phyloP scores from a whole-genome alignment of 2,329 filamentous ascomycete species.

The Ceratocystis ficicola region DNA sequence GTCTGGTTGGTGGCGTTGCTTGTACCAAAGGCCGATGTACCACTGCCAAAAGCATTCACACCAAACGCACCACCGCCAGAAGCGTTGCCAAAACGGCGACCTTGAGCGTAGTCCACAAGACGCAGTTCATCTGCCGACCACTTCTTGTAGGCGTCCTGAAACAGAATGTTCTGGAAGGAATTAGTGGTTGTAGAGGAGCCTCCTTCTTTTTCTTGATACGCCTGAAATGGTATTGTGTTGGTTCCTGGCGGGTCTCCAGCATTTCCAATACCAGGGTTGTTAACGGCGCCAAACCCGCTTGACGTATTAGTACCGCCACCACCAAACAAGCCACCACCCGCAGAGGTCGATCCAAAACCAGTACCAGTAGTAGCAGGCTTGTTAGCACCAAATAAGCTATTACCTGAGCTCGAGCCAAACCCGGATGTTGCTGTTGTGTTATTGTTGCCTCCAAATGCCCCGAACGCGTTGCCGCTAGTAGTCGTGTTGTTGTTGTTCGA shows the following conservation, averaged over 20 bases:
- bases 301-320: constrained; percentile 32
- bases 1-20: constrained; percentile 29
- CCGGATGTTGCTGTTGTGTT: constrained; percentile 22
- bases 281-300: constrained; percentile 34
- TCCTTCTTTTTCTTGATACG: constrained; percentile 61
- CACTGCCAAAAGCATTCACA: constrained; percentile 40
- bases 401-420: constrained; percentile 25
- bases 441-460: constrained; percentile 32
- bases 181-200: constrained; percentile 40
- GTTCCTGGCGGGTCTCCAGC: constrained; percentile 56
- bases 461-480: constrained; percentile 24
- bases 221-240: constrained; percentile 53
- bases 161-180: constrained; percentile 67
- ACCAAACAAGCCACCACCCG: constrained; percentile 37
- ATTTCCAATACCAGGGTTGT: constrained; percentile 40
- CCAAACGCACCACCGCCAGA: constrained; percentile 81
- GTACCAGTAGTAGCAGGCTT: constrained; percentile 31
- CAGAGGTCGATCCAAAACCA: constrained; percentile 37
- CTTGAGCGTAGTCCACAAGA: constrained; percentile 77
- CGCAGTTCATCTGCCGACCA: constrained; percentile 81
- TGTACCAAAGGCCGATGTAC: constrained; percentile 23
- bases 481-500: constrained; percentile 30
- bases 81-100: constrained; percentile 69
- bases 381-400: constrained; percentile 40
- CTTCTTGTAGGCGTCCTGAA: constrained; percentile 71